phyloP scores from a whole-genome alignment of 495 filamentous ascomycete species.

The Hypoxylon trugodes region DNA sequence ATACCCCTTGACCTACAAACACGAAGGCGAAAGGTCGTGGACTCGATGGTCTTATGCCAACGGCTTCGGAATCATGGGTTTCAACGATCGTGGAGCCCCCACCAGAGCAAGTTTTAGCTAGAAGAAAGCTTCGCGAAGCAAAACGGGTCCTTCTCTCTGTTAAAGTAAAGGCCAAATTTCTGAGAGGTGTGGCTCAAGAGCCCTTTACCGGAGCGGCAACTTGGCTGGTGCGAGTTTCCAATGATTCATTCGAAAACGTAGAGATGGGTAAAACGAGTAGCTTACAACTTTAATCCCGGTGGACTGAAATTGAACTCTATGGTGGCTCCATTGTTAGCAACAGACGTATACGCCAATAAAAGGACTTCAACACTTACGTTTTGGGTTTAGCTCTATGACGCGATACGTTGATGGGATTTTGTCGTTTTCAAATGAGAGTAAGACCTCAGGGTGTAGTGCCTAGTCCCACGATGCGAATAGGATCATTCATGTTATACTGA shows the following conservation, averaged over 20 bases:
- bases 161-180: slow-evolving; percentile 43
- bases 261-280: slow-evolving; percentile 25
- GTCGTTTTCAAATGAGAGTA: slow-evolving; percentile 60
- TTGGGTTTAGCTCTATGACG: slow-evolving; percentile 49
- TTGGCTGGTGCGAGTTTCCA: slow-evolving; percentile 9
- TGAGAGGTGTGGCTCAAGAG: slow-evolving; percentile 4
- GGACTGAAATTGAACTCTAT: slow-evolving; percentile 3
- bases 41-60: neutral
- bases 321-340: neutral
- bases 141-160: slow-evolving; percentile 22
- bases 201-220: neutral
- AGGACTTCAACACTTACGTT: slow-evolving; percentile 4
- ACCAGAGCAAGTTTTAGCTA: slow-evolving; percentile 12
- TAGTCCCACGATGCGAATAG: neutral
- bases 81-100: neutral
- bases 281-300: slow-evolving; percentile 45
- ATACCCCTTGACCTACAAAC: slow-evolving; percentile 58
- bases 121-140: slow-evolving; percentile 20
- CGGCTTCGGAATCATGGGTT: slow-evolving; percentile 23
- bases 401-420: slow-evolving; percentile 54
- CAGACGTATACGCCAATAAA: neutral
- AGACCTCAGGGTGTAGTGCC: slow-evolving; percentile 42
- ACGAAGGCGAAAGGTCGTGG: slow-evolving; percentile 22
- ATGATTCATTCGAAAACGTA: slow-evolving; percentile 21
- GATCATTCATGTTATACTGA: neutral